A percentile compares a stretch with the other conserved stretches of the same genome.
Evolutionary conservation across 1,139 yeast genomes (phyloP).

Genomic region (Entelexis paramagnoliae): DNA sequence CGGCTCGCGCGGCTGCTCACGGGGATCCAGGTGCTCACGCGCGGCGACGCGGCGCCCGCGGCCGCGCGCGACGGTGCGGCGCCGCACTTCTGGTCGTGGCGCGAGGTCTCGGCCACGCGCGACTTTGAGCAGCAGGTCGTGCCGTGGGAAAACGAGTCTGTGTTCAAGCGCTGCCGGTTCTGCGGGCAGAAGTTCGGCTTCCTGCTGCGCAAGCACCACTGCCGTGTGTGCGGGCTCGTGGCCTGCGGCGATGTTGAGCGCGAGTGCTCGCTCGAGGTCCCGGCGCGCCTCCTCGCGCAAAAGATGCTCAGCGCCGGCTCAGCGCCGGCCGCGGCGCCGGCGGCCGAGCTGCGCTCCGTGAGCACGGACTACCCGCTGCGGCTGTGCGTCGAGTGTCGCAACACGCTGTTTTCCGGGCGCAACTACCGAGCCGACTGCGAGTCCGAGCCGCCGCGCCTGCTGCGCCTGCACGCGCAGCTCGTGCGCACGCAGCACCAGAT

Average conservation of each 20-base stretch:
- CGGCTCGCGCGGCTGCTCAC: constrained; percentile 45
- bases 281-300: constrained; percentile 42
- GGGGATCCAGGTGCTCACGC: constrained; percentile 23
- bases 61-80: neutral
- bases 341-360: constrained; percentile 17
- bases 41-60: neutral
- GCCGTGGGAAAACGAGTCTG: constrained; percentile 57
- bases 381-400: constrained; percentile 61
- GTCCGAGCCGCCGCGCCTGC: constrained; percentile 25
- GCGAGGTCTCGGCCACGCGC: constrained; percentile 26
- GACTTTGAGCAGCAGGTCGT: constrained; percentile 45
- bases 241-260: constrained; percentile 61
- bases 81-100: constrained; percentile 22
- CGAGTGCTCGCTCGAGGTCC: constrained; percentile 66
- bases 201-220: constrained; percentile 69
- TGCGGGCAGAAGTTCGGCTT: constrained; percentile 53
- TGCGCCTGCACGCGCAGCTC: constrained; percentile 33
- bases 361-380: constrained; percentile 36
- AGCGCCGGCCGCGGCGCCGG: too few relatives aligned
- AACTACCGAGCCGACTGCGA: constrained; percentile 39
- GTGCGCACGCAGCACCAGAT: constrained; percentile 34
- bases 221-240: constrained; percentile 70
- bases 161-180: constrained; percentile 47
- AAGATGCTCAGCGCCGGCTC: constrained; percentile 28
- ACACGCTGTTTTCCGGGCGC: constrained; percentile 47